These are phyloP conservation scores for Deinandra increscens DNA, from an alignment of 129 eudicot species.

Conservation along the genomic window DNA sequence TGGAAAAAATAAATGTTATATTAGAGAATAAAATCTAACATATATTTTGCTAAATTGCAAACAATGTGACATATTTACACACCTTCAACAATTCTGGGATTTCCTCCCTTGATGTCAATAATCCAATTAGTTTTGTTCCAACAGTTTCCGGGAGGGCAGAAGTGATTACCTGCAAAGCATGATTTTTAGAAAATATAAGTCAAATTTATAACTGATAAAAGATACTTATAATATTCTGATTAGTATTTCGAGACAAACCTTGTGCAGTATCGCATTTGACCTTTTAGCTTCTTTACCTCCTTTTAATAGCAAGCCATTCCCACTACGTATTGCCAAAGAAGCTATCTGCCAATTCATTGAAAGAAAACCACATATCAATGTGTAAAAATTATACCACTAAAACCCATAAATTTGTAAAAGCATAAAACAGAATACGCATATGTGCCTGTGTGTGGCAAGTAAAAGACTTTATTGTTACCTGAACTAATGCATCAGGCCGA, in stretches of 20 bases:
- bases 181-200: neutral
- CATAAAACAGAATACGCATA: neutral
- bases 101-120: constrained; percentile 77
- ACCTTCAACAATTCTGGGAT: constrained; percentile 88
- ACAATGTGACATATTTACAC: constrained; percentile 7
- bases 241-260: constrained; percentile 41
- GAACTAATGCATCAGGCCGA: constrained; percentile 95
- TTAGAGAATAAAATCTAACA: neutral
- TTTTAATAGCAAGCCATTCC: constrained; percentile 88
- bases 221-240: neutral
- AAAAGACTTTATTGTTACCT: constrained; percentile 42
- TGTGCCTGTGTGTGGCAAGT: neutral
- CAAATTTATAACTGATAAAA: constrained; percentile 6
- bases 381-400: neutral
- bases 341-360: constrained; percentile 59
- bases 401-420: neutral
- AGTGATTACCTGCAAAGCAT: constrained; percentile 55
- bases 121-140: constrained; percentile 72
- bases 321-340: constrained; percentile 89
- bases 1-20: neutral
- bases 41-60: neutral
- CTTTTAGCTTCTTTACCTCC: constrained; percentile 92
- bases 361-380: constrained; percentile 2
- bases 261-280: constrained; percentile 81
- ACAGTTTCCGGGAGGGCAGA: constrained; percentile 69